Evolutionary conservation across 768 basidiomycete species (phyloP), one percentile per base, ranked within the genome.

Genomic region (Termitomyces titanicus): DNA sequence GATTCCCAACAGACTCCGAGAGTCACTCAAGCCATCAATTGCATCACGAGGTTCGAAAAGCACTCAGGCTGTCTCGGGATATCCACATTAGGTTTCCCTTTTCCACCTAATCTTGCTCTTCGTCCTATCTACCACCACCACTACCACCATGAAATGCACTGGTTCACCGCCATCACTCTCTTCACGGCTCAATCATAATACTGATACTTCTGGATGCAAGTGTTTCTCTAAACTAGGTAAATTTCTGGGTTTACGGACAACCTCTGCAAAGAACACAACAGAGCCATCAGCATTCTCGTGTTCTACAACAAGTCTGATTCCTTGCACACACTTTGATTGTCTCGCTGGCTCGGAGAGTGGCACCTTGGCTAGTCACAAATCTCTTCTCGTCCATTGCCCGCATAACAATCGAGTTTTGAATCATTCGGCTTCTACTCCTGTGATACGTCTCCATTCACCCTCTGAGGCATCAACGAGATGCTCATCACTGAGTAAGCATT

Each of bases 361-460:
- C 11, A 18, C 24, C 24, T 18, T n/a, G 24, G n/a, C 25, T 18
- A 13, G 24, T 11, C 7, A 56, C 18, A 22, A 29, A 22, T 27
- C 25, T 24, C 42, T 43, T 35, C 22, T 27, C 17, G 39, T 49
- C 27, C 22, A 51, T 47, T 39, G 8, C 44, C 40, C n/a, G 2
- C 47, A 50, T 24, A 31, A n/a, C n/a, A n/a, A 37, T 42, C 55
- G 56, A 38, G 29, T 20, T 38, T 50, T 63, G 20, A 54, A 48
- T 42, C 60, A 61, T 46, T 55, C 60, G 3, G 3, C 45, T n/a
- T 63, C 62, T 51, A 27, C 48, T 22, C 57, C 60, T 5, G 47
- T 27, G 11, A 50, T 62, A 48, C 47, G 35, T 45, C 31, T 29
- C 20, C 42, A 43, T 44, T 50, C 52, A 6, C 47, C 48, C 6